Base-by-base conservation (phyloP, 208 protist species). In the Angomonas desouzai region DNA sequence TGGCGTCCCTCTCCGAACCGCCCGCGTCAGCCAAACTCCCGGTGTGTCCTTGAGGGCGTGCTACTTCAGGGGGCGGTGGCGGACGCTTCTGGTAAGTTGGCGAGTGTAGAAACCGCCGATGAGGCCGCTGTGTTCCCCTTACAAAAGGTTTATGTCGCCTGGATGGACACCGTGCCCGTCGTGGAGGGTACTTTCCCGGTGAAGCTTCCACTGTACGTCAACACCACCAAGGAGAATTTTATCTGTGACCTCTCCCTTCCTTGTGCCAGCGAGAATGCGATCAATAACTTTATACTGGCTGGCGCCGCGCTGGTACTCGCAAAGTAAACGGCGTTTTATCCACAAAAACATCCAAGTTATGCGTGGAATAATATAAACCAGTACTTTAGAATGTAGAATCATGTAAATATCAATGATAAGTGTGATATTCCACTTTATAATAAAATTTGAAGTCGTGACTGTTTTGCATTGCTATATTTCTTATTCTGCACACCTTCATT, bases 291-390 rank as follows among this genome's bases (percentile, higher is more conserved):
- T 78, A 79, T 97, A 1, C 82, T 97, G 16, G 83, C 86, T 18
- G 94, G 96, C 29, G 76, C 85, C 3, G 93, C 93, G 2, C 66
- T 97, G 18, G 80, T 97, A 20, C 64, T 98, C 10, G 77, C 91
- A 59, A 84, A 82, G 59, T 93, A 86, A 64, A 22, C 0, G 34
- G n/a, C n/a, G n/a, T n/a, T n/a, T n/a, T n/a, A n/a, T n/a, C 45
- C 9, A 51, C 6, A 51, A 27, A 27, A 27, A 51, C 20, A 51
- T 13, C 9, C 47, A 20, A 27, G 3, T 49, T 0, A 49, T 55
- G 65, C 59, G 33, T 62, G 28, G 60, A 47, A 20, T 38, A 10
- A 56, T 51, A 11, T n/a, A 18, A n/a, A n/a, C n/a, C n/a, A n/a
- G n/a, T n/a, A n/a, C n/a, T n/a, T n/a, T n/a, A n/a, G n/a, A n/a